A percentile compares a stretch with the other conserved stretches of the same genome.
Conservation (phyloP, 208 protist species). For the Trypanosoma scelopori region DNA sequence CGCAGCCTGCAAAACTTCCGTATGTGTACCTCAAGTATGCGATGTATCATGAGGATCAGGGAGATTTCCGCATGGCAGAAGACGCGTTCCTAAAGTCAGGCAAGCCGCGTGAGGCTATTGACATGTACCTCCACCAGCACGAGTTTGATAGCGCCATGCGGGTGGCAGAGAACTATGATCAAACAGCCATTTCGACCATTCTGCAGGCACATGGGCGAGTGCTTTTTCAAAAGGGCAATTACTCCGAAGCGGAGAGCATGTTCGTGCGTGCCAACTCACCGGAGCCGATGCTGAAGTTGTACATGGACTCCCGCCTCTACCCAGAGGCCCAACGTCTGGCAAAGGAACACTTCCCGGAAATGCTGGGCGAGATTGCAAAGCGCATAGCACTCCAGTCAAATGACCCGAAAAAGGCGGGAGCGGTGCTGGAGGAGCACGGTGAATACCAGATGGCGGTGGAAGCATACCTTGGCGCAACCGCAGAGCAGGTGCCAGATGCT, state of each 20-base stretch:
- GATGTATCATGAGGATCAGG: slow-evolving; percentile 97
- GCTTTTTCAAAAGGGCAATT: slow-evolving; percentile 89
- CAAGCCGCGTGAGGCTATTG: slow-evolving; percentile 95
- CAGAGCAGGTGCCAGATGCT: slow-evolving; percentile 62
- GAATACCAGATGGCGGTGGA: slow-evolving; percentile 95
- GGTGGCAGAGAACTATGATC: slow-evolving; percentile 95
- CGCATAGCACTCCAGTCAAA: slow-evolving; percentile 83
- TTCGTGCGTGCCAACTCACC: slow-evolving; percentile 92
- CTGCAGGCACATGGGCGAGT: slow-evolving; percentile 88
- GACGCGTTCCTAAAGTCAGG: slow-evolving; percentile 96
- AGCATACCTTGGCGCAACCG: slow-evolving; percentile 87
- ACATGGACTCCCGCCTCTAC: slow-evolving; percentile 92
- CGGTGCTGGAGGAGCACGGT: slow-evolving; percentile 90
- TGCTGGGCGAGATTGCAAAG: slow-evolving; percentile 82
- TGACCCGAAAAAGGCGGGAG: slow-evolving; percentile 86
- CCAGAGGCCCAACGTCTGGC: slow-evolving; percentile 92
- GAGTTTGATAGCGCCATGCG: slow-evolving; percentile 96
- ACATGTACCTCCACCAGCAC: slow-evolving; percentile 97
- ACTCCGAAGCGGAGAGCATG: slow-evolving; percentile 89
- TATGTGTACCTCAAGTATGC: slow-evolving; percentile 97
- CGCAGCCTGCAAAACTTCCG: slow-evolving; percentile 91
- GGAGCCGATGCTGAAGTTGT: slow-evolving; percentile 93
- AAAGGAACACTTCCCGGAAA: slow-evolving; percentile 88
- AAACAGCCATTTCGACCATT: slow-evolving; percentile 77
- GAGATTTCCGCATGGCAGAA: slow-evolving; percentile 95